Percentiles rank a stretch among this genome's conserved stretches.
These are phyloP conservation scores for Fusarium chaquense DNA, from an alignment of 2,329 filamentous ascomycete species.

Conservation along the genomic window DNA sequence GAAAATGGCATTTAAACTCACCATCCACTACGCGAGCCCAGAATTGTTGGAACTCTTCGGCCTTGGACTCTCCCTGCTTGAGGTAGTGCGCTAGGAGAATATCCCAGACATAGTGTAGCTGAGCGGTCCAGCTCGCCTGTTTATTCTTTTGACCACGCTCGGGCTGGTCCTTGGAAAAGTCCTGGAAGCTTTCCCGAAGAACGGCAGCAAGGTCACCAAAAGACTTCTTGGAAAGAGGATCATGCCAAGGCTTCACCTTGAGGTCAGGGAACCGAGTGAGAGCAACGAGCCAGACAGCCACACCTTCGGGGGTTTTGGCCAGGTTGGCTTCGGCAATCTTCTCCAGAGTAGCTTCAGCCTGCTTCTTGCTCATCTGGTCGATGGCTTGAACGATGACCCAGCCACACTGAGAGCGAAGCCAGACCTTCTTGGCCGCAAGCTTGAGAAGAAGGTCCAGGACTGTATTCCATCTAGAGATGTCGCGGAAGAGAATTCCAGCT, in stretches of 20 bases:
- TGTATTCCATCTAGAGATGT: constrained; percentile 70
- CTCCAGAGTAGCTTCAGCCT: constrained; percentile 71
- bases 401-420: constrained; percentile 89
- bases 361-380: constrained; percentile 68
- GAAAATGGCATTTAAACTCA: constrained; percentile 58
- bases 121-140: constrained; percentile 81
- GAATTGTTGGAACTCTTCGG: constrained; percentile 75
- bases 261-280: constrained; percentile 72
- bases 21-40: constrained; percentile 90
- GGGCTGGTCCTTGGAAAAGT: constrained; percentile 60
- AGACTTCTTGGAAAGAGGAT: constrained; percentile 79
- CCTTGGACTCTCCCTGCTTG: constrained; percentile 53
- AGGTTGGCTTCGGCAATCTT: constrained; percentile 73
- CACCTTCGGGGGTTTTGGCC: constrained; percentile 85
- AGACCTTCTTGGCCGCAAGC: constrained; percentile 83
- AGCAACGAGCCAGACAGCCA: constrained; percentile 86
- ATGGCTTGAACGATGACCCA: constrained; percentile 82
- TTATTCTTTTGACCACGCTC: constrained; percentile 61
- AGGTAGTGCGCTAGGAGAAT: constrained; percentile 73
- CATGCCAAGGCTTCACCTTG: constrained; percentile 78
- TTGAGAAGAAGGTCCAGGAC: constrained; percentile 80
- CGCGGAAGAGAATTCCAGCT: constrained; percentile 76
- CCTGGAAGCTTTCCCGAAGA: constrained; percentile 78
- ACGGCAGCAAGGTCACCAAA: constrained; percentile 78
- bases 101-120: constrained; percentile 90